Base-by-base conservation (phyloP, 345 rosid species). In the Populus alba region DNA sequence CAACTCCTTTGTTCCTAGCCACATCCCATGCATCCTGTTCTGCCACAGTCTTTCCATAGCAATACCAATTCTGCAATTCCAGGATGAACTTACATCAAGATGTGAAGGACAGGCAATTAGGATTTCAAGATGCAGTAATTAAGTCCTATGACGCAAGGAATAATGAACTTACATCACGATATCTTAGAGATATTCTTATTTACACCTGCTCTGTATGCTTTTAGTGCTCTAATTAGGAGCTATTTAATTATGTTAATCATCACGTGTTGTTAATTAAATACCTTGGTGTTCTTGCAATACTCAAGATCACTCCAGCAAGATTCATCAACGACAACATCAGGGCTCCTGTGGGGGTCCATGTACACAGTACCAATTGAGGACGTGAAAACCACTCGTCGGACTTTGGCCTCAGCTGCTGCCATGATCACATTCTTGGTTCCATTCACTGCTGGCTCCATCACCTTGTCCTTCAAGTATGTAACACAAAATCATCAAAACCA, bases 261-360 rank as follows among this genome's bases (percentile, higher is more conserved):
- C 45, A 41, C 12, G 10, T 41, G 45, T 11, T 41, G 3, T 7
- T 61, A 13, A 51, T 0, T 33, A 23, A 8, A 20, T 6, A 92
- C 99, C 97, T 88, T 96, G 3, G 98, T 96, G 79, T 88, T 92
- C 86, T 94, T 94, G 93, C 99, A 96, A 61, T 87, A 96, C 29
- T 94, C 99, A 9, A 92, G 97, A 75, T 96, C 98, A 75, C 99
- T 96, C 98, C 99, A 94, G 68, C 98, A 94, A 5, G 91, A 91
- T 80, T 96, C 99, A 47, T 96, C 99, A 5, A 96, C 94, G 11
- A 90, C 85, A 11, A 76, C 84, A 49, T 92, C 94, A 0, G 97
- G 93, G 73, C 85, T 77, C 62, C 98, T 81, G 73, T 88, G 91
- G 17, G 98, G 99, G 78, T 96, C 94, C 99, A 96, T 94, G 81